A percentile compares a stretch with the other conserved stretches of the same genome.
Conservation (phyloP, 495 filamentous ascomycete genomes). For the Hypoxylon cercidicola region DNA sequence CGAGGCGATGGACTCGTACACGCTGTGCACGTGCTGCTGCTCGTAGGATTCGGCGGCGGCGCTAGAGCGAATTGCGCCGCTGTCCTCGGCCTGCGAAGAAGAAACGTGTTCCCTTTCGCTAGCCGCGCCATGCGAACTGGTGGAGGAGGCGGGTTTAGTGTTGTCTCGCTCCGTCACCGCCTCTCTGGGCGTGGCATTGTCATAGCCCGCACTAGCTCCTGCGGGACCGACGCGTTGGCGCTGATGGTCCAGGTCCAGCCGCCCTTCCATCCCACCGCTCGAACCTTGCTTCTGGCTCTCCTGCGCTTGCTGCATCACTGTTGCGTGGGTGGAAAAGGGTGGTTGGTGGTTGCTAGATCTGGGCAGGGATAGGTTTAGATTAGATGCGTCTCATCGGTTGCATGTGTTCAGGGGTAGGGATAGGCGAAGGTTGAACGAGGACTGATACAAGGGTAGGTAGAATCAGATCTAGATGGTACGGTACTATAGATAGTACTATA, state of each 20-base stretch:
- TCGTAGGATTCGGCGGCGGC: conserved; percentile 71
- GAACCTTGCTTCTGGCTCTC: conserved; percentile 19
- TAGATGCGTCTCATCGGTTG: conserved; percentile 7
- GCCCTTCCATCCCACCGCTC: conserved; percentile 24
- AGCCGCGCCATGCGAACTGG: conserved; percentile 34
- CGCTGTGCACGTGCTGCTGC: conserved; percentile 84
- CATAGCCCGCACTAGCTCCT: conserved; percentile 3
- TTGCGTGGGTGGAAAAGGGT: conserved; percentile 1
- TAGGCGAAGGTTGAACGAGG: conserved; percentile 2
- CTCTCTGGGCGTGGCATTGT: conserved; percentile 12
- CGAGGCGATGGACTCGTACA: conserved; percentile 93
- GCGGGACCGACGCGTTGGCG: conserved; percentile 1
- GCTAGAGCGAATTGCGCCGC: not conserved
- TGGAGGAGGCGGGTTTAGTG: conserved; percentile 14
- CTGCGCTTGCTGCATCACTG: conserved; percentile 20
- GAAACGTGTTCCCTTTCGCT: conserved; percentile 16
- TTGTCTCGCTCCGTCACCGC: conserved; percentile 20
- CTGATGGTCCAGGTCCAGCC: conserved; percentile 20
- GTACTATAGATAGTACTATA: too few species aligned
- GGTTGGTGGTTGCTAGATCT: conserved; percentile 18
- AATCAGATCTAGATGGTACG: not conserved
- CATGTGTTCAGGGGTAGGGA: conserved; percentile 9
- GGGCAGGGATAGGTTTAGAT: conserved; percentile 23
- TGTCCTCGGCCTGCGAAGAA: too few species aligned
- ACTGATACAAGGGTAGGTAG: not conserved